These are phyloP conservation scores for Syzygium grande DNA, from an alignment of 345 rosid genomes.

Conservation along the genomic window DNA sequence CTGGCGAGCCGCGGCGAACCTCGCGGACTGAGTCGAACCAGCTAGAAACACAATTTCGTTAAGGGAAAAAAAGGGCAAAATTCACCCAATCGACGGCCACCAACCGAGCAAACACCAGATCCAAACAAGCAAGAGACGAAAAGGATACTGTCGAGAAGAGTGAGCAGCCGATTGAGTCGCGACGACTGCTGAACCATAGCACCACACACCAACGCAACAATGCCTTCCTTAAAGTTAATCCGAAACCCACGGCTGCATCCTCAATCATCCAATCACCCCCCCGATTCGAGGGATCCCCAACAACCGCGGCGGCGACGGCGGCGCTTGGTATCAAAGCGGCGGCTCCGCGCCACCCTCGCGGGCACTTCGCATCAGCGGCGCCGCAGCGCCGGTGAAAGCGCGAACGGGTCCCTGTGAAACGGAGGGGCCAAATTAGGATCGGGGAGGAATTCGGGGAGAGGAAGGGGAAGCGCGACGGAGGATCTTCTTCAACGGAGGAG, in stretches of 20 bases:
- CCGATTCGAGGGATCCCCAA: not conserved
- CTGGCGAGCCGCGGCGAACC: constrained; percentile 96
- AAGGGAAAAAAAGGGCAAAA: constrained; percentile 14
- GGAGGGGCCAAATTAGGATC: not conserved
- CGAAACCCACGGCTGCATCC: constrained; percentile 1
- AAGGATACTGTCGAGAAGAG: constrained; percentile 97
- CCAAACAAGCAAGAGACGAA: not conserved
- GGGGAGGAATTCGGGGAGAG: not conserved
- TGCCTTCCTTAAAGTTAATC: not conserved
- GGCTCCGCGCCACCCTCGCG: not conserved
- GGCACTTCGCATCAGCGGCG: not conserved
- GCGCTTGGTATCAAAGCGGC: not conserved
- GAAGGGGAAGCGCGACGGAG: not conserved
- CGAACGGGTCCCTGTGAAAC: too few species aligned
- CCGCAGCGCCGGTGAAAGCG: not conserved
- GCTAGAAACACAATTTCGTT: constrained; percentile 24
- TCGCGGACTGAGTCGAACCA: constrained; percentile 96
- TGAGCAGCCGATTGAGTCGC: constrained; percentile 91
- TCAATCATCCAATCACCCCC: constrained; percentile 7
- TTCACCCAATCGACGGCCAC: not conserved
- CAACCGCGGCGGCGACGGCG: too few species aligned
- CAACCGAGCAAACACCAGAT: constrained; percentile 11
- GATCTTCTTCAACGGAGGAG: too few species aligned
- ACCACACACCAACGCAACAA: constrained; percentile 5
- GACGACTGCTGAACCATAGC: constrained; percentile 92